phyloP scores from a whole-genome alignment of 2,329 filamentous ascomycete genomes.

The Colletotrichum karsti region DNA sequence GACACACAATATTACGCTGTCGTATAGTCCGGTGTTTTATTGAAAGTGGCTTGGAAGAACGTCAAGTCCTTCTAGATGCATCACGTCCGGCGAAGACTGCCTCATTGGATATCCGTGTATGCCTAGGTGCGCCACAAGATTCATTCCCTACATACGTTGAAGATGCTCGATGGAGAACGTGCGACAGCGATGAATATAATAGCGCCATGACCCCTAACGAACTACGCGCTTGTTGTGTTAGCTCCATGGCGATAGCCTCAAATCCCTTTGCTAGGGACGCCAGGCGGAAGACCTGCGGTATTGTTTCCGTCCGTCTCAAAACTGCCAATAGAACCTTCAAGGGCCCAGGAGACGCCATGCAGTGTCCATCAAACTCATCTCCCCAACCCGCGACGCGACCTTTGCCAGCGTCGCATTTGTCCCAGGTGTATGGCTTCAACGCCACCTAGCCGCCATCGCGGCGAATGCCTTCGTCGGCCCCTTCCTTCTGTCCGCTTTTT shows the following conservation, averaged over 20 bases:
- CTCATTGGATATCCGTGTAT: background rate
- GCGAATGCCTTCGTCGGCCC: background rate
- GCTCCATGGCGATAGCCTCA: background rate
- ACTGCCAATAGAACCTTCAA: background rate
- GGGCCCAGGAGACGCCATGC: background rate
- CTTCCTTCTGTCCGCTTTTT: background rate
- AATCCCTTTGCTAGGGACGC: background rate
- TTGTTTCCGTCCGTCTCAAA: background rate
- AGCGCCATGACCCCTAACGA: background rate
- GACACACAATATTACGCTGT: background rate
- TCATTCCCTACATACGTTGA: too few species aligned
- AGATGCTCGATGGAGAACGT: too few species aligned
- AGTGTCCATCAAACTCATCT: background rate
- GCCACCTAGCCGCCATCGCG: background rate
- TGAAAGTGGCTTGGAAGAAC: background rate
- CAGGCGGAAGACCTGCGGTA: background rate
- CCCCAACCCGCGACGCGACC: background rate
- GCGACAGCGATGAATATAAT: background rate
- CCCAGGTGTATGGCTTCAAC: background rate
- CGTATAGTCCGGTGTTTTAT: background rate
- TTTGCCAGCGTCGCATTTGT: background rate
- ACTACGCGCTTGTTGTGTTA: background rate
- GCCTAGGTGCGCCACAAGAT: background rate
- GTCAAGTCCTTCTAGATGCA: background rate
- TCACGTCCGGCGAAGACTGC: background rate